phyloP scores from a whole-genome alignment of 2,329 filamentous ascomycete species.

The Calonectria ilicicola region DNA sequence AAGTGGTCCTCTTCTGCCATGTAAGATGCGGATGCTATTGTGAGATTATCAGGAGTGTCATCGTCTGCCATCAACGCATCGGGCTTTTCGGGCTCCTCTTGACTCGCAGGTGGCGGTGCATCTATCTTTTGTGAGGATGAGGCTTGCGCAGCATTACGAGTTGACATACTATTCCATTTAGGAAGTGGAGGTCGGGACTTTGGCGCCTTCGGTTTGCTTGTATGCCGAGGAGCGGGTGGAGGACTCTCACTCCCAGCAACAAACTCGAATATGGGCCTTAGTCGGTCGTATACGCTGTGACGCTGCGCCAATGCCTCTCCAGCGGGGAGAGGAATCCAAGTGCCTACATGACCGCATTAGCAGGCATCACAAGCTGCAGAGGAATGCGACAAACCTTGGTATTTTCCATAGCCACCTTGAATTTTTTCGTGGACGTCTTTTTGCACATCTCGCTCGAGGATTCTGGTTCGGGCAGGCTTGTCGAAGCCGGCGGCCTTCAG shows the following conservation, averaged over 20 bases:
- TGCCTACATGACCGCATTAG: conserved; percentile 67
- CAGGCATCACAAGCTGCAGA: not conserved
- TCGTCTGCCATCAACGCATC: conserved; percentile 77
- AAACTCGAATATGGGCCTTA: conserved; percentile 91
- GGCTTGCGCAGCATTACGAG: not conserved
- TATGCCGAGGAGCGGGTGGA: conserved; percentile 92
- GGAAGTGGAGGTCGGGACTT: conserved; percentile 65
- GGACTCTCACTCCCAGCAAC: conserved; percentile 87
- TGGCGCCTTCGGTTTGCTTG: conserved; percentile 84
- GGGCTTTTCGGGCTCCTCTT: conserved; percentile 74
- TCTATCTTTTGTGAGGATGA: conserved; percentile 30
- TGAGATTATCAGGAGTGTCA: conserved; percentile 85
- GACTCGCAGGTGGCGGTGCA: conserved; percentile 38
- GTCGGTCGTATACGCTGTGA: conserved; percentile 86
- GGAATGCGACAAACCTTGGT: conserved; percentile 75
- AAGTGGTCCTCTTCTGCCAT: conserved; percentile 85
- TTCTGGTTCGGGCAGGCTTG: conserved; percentile 94
- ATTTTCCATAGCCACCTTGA: conserved; percentile 98
- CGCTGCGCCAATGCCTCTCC: conserved; percentile 86
- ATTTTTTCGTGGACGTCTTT: conserved; percentile 98
- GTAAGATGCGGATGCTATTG: conserved; percentile 86
- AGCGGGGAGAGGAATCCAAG: conserved; percentile 91
- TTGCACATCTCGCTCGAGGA: conserved; percentile 95
- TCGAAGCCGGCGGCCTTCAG: conserved; percentile 97
- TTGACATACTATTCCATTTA: conserved; percentile 62